Evolutionary conservation across 192 early-diverging fungal species (phyloP).

Genomic region (Haplosporangium gracile): DNA sequence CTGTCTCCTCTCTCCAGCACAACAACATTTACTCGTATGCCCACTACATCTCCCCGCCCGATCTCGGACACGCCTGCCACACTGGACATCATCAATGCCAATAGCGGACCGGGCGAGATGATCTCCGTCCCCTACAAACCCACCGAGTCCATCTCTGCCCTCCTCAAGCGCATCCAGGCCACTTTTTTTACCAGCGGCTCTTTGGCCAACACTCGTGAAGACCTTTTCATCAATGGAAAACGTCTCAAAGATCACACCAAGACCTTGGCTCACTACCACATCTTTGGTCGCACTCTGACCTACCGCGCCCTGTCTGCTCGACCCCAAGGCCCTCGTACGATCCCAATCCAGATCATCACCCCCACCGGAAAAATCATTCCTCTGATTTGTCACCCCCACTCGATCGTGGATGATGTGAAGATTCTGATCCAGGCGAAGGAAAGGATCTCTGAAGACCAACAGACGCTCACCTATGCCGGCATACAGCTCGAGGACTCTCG

Average conservation of each 20-base stretch:
- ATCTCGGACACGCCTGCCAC: neutral
- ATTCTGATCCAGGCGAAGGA: too few relatives aligned
- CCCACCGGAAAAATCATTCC: too few relatives aligned
- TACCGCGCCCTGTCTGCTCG: neutral
- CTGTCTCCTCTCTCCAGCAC: too few relatives aligned
- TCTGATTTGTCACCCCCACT: too few relatives aligned
- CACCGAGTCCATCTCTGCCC: neutral
- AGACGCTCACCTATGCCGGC: constrained; percentile 72
- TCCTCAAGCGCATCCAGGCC: neutral
- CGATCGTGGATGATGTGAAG: too few relatives aligned
- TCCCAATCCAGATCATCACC: constrained; percentile 36
- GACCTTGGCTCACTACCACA: neutral
- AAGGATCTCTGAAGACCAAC: constrained; percentile 68
- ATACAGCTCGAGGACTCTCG: constrained; percentile 79
- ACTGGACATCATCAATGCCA: neutral
- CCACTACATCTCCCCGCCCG: too few relatives aligned
- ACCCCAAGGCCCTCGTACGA: constrained; percentile 19
- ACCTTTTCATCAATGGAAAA: neutral
- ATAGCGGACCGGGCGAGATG: neutral
- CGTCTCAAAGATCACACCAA: neutral
- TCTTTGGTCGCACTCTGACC: constrained; percentile 2
- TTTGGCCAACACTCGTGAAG: neutral
- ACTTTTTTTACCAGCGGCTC: neutral
- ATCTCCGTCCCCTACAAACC: neutral
- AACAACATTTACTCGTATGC: too few relatives aligned